These are phyloP conservation scores for Phytophthora europaea DNA, from an alignment of 352 stramenopile species.

Conservation along the genomic window DNA sequence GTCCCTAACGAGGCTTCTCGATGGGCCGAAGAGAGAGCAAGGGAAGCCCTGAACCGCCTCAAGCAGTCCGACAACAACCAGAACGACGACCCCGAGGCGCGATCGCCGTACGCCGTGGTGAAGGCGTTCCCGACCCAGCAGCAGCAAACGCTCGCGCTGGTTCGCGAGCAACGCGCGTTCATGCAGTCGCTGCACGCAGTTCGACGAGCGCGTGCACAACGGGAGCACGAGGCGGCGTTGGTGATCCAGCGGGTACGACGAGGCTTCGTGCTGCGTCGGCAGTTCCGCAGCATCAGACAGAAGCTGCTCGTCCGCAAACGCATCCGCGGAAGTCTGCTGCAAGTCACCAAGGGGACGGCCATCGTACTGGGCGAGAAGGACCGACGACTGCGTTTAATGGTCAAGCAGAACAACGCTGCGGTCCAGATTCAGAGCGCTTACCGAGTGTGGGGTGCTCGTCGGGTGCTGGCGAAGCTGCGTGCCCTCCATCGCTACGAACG, in stretches of 20 bases:
- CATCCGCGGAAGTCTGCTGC: slow-evolving; percentile 64
- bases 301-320: slow-evolving; percentile 74
- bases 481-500: slow-evolving; percentile 36
- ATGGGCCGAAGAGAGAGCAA: slow-evolving; percentile 32
- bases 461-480: slow-evolving; percentile 43
- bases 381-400: slow-evolving; percentile 35
- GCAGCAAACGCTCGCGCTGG: slow-evolving; percentile 45
- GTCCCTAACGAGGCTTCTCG: slow-evolving; percentile 17
- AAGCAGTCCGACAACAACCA: slow-evolving; percentile 29
- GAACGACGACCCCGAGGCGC: slow-evolving; percentile 14
- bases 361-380: slow-evolving; percentile 76
- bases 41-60: slow-evolving; percentile 14
- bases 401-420: slow-evolving; percentile 38
- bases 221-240: slow-evolving; percentile 57
- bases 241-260: slow-evolving; percentile 67
- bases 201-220: slow-evolving; percentile 41
- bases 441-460: slow-evolving; percentile 38
- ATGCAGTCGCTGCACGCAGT: slow-evolving; percentile 49
- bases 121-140: slow-evolving; percentile 30
- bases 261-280: slow-evolving; percentile 57
- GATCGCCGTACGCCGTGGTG: slow-evolving; percentile 25
- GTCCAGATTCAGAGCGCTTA: slow-evolving; percentile 50
- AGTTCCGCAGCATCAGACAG: slow-evolving; percentile 56
- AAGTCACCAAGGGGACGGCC: slow-evolving; percentile 70
- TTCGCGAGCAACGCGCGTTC: slow-evolving; percentile 56